Conservation (phyloP, 441 rosid genomes). For the Populus hybrid region DNA sequence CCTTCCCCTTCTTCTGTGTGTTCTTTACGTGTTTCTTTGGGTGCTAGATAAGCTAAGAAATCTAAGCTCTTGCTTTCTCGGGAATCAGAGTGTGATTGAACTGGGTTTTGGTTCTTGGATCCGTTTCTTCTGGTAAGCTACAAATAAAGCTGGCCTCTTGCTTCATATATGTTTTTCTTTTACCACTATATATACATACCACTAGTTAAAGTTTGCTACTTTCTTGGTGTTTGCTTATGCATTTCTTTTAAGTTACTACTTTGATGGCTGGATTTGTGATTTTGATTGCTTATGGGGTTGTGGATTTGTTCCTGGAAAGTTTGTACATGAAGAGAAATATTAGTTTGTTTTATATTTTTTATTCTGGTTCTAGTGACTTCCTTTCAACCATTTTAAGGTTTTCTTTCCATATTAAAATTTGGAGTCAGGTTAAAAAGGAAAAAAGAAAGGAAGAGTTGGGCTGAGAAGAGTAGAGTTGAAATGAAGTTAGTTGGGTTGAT, state of each 20-base stretch:
- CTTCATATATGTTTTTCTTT: background rate
- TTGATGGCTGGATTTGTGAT: conserved; percentile 18
- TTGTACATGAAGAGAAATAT: conserved; percentile 8
- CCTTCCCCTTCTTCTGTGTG: background rate
- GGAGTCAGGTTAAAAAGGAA: conserved; percentile 3
- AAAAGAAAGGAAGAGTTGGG: background rate
- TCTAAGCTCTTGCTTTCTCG: conserved; percentile 12
- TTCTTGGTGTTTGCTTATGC: conserved; percentile 10
- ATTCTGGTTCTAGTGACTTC: background rate
- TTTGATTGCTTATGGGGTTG: conserved; percentile 15
- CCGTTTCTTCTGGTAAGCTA: conserved; percentile 32
- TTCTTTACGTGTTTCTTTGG: conserved; percentile 1
- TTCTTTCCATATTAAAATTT: background rate
- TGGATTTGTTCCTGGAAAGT: conserved; percentile 23
- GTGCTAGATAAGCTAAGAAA: background rate
- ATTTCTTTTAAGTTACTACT: background rate
- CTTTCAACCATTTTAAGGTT: conserved; percentile 5
- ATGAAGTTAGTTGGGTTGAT: background rate
- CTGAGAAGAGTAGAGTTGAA: conserved; percentile 2
- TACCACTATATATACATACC: background rate
- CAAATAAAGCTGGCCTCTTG: conserved; percentile 21
- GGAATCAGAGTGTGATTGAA: conserved; percentile 19
- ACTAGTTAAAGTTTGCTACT: conserved; percentile 25
- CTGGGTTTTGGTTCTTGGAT: conserved; percentile 30
- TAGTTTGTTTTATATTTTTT: background rate